Conservation (phyloP, 352 stramenopile species). For the Globisporangium camurandrum region DNA sequence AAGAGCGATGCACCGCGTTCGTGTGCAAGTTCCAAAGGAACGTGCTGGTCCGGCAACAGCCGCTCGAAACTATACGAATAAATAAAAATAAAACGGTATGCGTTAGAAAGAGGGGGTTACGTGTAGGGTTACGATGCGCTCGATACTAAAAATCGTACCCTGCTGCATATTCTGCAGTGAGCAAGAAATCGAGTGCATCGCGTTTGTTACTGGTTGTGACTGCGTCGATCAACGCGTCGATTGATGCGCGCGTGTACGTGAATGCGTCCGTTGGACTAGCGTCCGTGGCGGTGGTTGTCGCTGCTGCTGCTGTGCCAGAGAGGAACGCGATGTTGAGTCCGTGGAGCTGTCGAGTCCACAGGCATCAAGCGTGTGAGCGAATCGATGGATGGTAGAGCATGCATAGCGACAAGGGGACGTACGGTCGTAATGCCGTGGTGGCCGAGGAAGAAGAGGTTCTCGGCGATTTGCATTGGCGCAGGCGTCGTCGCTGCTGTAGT, state of each 20-base stretch:
- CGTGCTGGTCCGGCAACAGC: constrained; percentile 48
- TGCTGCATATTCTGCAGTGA: constrained; percentile 42
- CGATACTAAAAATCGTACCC: constrained; percentile 13
- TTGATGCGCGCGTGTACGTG: constrained; percentile 12
- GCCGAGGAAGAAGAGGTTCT: constrained; percentile 44
- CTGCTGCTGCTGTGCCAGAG: constrained; percentile 2
- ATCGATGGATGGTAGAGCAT: background rate
- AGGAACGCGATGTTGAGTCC: constrained; percentile 22
- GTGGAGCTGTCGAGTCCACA: constrained; percentile 6
- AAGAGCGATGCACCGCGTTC: constrained; percentile 22
- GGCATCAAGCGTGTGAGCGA: background rate
- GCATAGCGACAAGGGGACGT: background rate
- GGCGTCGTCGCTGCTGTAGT: constrained; percentile 1
- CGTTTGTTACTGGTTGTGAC: constrained; percentile 3
- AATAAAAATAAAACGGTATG: background rate
- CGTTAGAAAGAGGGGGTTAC: no score
- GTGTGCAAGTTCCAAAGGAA: constrained; percentile 37
- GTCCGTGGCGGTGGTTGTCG: background rate
- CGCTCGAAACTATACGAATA: constrained; percentile 31
- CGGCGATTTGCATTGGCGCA: constrained; percentile 38
- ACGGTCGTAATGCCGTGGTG: constrained; percentile 35
- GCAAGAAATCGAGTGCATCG: constrained; percentile 60
- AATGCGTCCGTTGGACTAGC: background rate
- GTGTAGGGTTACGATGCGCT: no score
- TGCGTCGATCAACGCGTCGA: constrained; percentile 6